phyloP scores from a whole-genome alignment of 352 stramenopile species.

The Globisporangium perplexum region DNA sequence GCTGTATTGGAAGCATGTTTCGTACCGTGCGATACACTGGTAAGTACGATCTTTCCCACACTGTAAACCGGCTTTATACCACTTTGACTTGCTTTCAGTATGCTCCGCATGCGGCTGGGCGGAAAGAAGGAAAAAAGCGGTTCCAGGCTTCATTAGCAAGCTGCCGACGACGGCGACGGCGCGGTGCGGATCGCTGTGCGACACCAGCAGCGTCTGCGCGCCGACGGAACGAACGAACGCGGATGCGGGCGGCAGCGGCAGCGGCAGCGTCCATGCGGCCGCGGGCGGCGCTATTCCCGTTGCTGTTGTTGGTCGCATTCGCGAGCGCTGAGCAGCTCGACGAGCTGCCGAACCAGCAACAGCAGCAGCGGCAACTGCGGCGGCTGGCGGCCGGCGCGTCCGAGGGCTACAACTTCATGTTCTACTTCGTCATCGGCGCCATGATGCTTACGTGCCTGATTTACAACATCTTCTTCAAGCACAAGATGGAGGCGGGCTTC shows the following conservation, averaged over 20 bases:
- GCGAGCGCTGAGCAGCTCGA: not conserved
- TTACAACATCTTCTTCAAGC: slow-evolving; percentile 89
- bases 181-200: too few species aligned
- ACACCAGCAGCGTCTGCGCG: too few species aligned
- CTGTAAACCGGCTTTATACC: not conserved
- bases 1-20: too few species aligned
- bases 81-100: not conserved
- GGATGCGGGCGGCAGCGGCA: not conserved
- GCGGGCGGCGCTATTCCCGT: not conserved
- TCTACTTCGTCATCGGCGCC: slow-evolving; percentile 83
- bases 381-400: slow-evolving; percentile 31
- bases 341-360: too few species aligned
- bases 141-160: not conserved
- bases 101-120: too few species aligned
- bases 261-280: too few species aligned
- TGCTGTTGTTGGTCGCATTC: not conserved
- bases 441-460: slow-evolving; percentile 86
- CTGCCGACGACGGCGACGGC: too few species aligned
- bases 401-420: slow-evolving; percentile 85
- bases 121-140: not conserved
- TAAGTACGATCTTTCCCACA: not conserved
- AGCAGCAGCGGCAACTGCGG: not conserved
- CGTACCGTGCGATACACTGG: too few species aligned
- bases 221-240: too few species aligned
- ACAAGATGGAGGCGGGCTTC: slow-evolving; percentile 72